Conservation (phyloP, 306 rosid genomes). For the Luffa acutangula region DNA sequence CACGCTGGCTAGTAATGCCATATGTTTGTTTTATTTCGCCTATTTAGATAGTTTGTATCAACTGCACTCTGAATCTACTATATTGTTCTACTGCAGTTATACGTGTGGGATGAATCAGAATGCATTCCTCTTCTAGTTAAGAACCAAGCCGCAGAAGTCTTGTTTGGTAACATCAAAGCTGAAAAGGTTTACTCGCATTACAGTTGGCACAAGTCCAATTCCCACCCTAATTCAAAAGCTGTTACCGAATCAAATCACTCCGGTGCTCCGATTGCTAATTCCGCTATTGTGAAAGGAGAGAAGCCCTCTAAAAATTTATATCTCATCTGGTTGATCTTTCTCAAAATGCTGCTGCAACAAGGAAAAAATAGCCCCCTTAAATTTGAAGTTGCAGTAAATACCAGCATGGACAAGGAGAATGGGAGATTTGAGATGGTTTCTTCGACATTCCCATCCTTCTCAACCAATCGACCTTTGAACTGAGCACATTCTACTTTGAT, state of each 20-base stretch:
- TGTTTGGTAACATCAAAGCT: slow-evolving; percentile 78
- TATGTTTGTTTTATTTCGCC: not conserved
- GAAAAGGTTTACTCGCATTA: slow-evolving; percentile 40
- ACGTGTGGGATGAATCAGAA: slow-evolving; percentile 68
- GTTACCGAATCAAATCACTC: not conserved
- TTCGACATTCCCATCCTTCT: slow-evolving; percentile 43
- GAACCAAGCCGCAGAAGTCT: slow-evolving; percentile 65
- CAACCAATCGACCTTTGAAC: slow-evolving; percentile 13
- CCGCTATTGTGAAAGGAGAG: slow-evolving; percentile 17
- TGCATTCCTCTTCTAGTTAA: slow-evolving; percentile 51
- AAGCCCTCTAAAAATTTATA: slow-evolving; percentile 24
- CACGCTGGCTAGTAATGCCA: not conserved
- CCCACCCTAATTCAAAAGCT: slow-evolving; percentile 4
- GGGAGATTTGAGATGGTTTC: slow-evolving; percentile 73
- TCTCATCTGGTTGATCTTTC: slow-evolving; percentile 53
- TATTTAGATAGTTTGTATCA: not conserved
- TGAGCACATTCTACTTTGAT: not conserved
- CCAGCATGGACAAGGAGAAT: slow-evolving; percentile 34
- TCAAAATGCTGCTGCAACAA: slow-evolving; percentile 53
- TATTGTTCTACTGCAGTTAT: slow-evolving; percentile 38
- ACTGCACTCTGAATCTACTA: not conserved
- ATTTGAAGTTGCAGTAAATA: slow-evolving; percentile 44
- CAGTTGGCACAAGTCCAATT: slow-evolving; percentile 19
- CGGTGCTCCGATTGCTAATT: not conserved
- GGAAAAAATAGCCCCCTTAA: slow-evolving; percentile 56